Evolutionary conservation across 257 asterid species (phyloP), one percentile per base, ranked within the genome.

Genomic region (Fraxinus americana): DNA sequence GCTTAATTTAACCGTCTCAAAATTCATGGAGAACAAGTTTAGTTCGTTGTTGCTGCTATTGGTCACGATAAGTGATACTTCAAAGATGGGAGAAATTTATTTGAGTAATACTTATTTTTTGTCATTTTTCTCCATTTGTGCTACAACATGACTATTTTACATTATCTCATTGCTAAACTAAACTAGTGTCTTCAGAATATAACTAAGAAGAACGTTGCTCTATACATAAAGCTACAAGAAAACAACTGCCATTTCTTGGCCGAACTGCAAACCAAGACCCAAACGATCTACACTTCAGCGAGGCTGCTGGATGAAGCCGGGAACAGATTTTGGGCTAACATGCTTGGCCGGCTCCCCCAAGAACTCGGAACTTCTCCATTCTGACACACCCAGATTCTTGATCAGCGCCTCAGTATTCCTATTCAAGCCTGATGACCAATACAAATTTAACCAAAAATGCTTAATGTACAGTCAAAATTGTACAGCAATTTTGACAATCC

Each of bases 301-400:
- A 2, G 97, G 98, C 88, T 91, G 98, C 87, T 92, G 97, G 87
- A 94, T 94, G 90, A 78, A 88, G 54, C 96, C 91, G 5, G 94
- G 91, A 83, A 90, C 85, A 92, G 81, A 82, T 70, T 74, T 90
- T 7, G 96, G 87, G 86, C 83, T 85, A 34, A 89, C 84, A 17
- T 79, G 66, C 88, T 87, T 90, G 11, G 90, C 88, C 25, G 94
- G 80, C 34, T 82, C 94, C 48, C 81, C 74, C 1, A 80, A 84
- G 30, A 82, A 84, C 80, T 57, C 87, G 66, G 79, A 76, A 2
- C 80, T 85, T 79, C 88, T 85, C 74, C 82, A 89, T 71, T 79
- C 83, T 11, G 88, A 71, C 39, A 81, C 52, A 77, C 80, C 82
- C 82, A 82, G 29, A 45, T 67, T 84, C 87, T 82, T 89, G 30